Base-by-base conservation (phyloP, 371 early-diverging fungal species). In the Apophysomyces trapeziformis region DNA sequence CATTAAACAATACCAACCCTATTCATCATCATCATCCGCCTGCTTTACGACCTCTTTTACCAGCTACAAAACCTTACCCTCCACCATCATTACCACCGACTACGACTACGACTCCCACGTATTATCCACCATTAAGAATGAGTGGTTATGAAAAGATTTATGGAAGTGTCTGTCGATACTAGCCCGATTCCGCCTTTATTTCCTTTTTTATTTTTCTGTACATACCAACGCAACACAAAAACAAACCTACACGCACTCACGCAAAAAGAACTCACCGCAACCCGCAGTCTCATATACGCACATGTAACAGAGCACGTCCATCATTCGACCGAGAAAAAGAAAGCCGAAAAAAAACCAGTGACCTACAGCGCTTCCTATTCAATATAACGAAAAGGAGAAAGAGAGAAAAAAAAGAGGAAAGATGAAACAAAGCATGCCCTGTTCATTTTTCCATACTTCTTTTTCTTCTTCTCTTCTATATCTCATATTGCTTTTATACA, bases 121-220 rank as follows among this genome's bases (percentile, higher is more conserved):
- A 67, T 57, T 69, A 64, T 11, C 63, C 9, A 60, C 68, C 74
- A 36, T 41, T 71, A 18, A 64, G 76, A 32, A 78, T 78, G 79
- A 69, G 71, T 41, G 76, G 76, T 11, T 71, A 67, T 61, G 79
- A 78, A 60, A 70, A 76, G 50, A 71, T 73, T 4, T 75, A 78
- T 58, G 76, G 79, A 9, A 69, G 66, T 58, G 74, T 70, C 4
- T 78, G 79, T 63, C 79, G 76, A 7, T 78, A 78, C 38, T 78
- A 67, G 37, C 8, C 11, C 54, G 16, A 21, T 50, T 50, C 11
- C 21, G 16, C 21, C 16, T 47, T n/a, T 47, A 9, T 47, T n/a
- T 47, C 18, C 16, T 7, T 7, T 47, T 14, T 9, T 47, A 21
- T 21, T 21, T 9, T 47, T 14, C n/a, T n/a, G 18, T 47, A 47